phyloP scores from a whole-genome alignment of 176 grass and related monocot genomes.

The Dactylis glomerata region DNA sequence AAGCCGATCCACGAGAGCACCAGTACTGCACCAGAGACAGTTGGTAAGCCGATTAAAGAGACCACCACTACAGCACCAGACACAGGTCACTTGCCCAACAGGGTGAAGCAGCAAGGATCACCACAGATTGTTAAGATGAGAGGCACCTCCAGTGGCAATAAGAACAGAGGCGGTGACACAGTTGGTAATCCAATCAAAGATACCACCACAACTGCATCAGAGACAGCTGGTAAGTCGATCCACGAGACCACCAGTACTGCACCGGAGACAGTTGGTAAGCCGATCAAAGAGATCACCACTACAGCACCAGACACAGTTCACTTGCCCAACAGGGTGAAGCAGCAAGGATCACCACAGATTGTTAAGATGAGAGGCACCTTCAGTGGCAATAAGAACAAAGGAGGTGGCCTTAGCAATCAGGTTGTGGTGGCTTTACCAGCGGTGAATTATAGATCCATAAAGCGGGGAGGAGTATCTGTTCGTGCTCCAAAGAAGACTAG shows the following conservation, averaged over 20 bases:
- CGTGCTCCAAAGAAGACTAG: conserved; percentile 14
- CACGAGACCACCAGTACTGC: background rate
- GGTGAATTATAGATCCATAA: conserved; percentile 1
- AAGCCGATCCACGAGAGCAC: background rate
- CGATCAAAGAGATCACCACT: background rate
- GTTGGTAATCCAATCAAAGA: background rate
- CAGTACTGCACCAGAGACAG: background rate
- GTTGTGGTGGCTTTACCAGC: conserved; percentile 39
- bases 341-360: background rate
- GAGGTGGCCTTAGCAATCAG: background rate
- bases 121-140: background rate
- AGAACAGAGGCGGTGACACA: background rate
- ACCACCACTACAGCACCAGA: background rate
- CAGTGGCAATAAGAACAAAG: background rate
- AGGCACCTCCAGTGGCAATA: background rate
- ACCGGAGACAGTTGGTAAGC: background rate
- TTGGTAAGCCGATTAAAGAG: background rate
- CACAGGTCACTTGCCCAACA: background rate
- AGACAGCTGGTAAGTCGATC: background rate
- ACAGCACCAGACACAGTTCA: background rate
- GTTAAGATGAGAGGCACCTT: background rate
- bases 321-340: background rate
- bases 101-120: background rate
- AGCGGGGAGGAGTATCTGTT: conserved; percentile 6
- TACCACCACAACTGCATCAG: background rate